Base-by-base conservation (phyloP, 2,329 filamentous ascomycete species). In the Aspergillus intermedius region DNA sequence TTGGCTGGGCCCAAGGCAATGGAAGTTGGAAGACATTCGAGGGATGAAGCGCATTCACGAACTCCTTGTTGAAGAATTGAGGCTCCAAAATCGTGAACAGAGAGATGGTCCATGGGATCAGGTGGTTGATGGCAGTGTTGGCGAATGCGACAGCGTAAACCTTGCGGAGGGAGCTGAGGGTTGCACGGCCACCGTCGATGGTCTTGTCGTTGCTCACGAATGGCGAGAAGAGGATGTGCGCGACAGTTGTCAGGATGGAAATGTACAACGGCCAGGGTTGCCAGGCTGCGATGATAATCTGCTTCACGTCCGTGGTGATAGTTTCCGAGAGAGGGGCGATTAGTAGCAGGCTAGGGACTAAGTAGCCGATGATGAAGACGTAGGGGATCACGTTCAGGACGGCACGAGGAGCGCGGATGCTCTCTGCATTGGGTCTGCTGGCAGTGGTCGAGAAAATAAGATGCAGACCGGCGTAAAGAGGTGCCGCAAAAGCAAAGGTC, bases 231-330 rank as follows among this genome's bases (percentile, higher is more conserved):
- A 61, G 4, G 37, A 57, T 39, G 47, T 62, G 59, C 35, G 70
- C 54, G 1, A 61, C 17, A 2, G 57, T 65, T 4, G 72, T 67
- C n/a, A 72, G 53, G 9, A 75, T 45, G 3, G 68, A 67, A 5
- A 76, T 69, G 57, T 70, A 74, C 15, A 75, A 56, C 0, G 77
- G 75, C 61, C 77, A 79, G 3, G 69, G 62, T 53, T 79, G 76
- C 74, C 77, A 79, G 42, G 74, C 53, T 1, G 74, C 73, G 22
- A 77, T 74, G 48, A 72, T 68, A 19, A 65, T 63, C 55, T 79
- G 76, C 52, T 76, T 77, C 10, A 65, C 61, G n/a, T 67, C 60
- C 13, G 68, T 57, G 1, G 66, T 65, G 12, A 76, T 53, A 1
- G 66, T 19, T 0, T 56, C 58, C 0, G 74, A 74, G 2, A 68